Evolutionary conservation across 1,284 basidiomycete species (phyloP).

Genomic region (Marasmius tenuissimus): DNA sequence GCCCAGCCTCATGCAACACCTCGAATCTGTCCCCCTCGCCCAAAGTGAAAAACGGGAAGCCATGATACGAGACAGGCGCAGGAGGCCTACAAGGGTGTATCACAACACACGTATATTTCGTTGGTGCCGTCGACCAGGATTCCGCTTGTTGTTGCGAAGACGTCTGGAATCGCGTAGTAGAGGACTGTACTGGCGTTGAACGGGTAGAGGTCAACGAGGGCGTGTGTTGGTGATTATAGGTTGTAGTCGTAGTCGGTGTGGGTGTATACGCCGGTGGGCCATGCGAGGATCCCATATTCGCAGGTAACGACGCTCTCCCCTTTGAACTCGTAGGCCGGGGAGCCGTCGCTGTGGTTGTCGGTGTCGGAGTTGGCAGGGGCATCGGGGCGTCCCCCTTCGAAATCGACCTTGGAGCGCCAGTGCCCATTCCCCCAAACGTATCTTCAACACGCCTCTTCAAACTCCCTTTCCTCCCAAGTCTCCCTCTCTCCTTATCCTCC

Average conservation of each 20-base stretch:
- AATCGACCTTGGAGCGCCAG: not conserved
- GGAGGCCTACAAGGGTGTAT: conserved; percentile 69
- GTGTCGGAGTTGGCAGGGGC: not conserved
- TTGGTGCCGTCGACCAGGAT: conserved; percentile 40
- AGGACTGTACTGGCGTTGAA: too few species aligned
- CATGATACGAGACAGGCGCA: conserved; percentile 60
- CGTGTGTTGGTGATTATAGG: conserved; percentile 15
- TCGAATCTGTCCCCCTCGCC: conserved; percentile 59
- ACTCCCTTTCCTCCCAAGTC: conserved; percentile 18
- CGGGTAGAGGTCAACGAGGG: too few species aligned
- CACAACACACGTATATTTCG: conserved; percentile 64
- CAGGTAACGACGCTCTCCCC: not conserved
- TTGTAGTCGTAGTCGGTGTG: conserved; percentile 13
- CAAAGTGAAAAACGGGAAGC: conserved; percentile 72
- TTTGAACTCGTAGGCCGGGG: conserved; percentile 7
- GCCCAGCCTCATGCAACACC: conserved; percentile 72
- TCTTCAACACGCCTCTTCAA: conserved; percentile 45
- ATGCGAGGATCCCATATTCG: not conserved
- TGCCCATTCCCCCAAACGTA: conserved; percentile 1
- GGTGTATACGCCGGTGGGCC: conserved; percentile 5
- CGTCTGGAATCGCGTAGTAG: conserved; percentile 10
- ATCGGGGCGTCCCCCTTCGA: conserved; percentile 7
- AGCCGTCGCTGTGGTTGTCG: conserved; percentile 15
- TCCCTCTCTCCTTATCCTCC: not conserved
- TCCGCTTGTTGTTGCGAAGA: conserved; percentile 9